Percentiles rank a stretch among this genome's conserved stretches.
phyloP scores from a whole-genome alignment of 345 rosid genomes.

The Lagerstroemia speciosa region DNA sequence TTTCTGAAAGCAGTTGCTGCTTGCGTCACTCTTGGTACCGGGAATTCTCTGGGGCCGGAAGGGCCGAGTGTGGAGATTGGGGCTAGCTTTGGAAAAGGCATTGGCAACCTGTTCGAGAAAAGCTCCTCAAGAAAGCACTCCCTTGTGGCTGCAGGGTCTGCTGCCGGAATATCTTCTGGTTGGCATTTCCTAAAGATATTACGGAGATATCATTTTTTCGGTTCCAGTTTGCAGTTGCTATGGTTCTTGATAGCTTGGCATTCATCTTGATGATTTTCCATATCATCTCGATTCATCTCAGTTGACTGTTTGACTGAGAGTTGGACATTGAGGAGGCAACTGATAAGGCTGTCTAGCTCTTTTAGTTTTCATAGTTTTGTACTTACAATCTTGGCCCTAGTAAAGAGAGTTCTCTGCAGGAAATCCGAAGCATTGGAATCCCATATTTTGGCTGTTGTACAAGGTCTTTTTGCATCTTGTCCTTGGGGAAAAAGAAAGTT shows the following conservation, averaged over 20 bases:
- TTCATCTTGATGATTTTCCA: no score
- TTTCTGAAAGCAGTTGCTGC: slow-evolving; percentile 69
- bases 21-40: slow-evolving; percentile 82
- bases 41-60: slow-evolving; percentile 91
- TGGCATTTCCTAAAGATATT: slow-evolving; percentile 8
- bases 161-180: slow-evolving; percentile 91
- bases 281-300: not conserved
- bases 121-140: slow-evolving; percentile 41
- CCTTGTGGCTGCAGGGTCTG: slow-evolving; percentile 87
- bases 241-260: no score
- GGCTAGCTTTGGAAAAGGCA: slow-evolving; percentile 64
- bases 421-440: no score
- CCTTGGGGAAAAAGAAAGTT: no score
- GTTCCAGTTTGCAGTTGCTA: no score
- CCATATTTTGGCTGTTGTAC: no score
- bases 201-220: not conserved
- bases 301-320: not conserved
- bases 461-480: no score
- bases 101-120: slow-evolving; percentile 32
- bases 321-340: no score
- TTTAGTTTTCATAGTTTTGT: no score
- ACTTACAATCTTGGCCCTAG: no score
- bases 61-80: slow-evolving; percentile 97
- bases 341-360: no score
- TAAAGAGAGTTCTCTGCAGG: no score